Conservation (phyloP, 73 alveolate genomes). For the Stentor coeruleus region DNA sequence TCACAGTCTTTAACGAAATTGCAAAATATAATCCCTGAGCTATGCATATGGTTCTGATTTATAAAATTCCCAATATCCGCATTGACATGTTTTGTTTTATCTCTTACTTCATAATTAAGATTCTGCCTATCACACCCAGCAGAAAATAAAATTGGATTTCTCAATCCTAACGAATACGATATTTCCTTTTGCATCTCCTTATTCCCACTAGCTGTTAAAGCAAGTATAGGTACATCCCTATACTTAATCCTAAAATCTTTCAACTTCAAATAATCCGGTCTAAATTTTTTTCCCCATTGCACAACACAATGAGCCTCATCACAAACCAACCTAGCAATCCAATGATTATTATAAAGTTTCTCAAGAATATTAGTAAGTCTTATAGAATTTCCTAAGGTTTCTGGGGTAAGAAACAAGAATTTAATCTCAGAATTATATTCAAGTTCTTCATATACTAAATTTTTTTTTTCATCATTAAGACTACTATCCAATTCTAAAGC, state of each 20-base stretch:
- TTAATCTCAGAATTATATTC: background rate
- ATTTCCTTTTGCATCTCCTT: constrained; percentile 89
- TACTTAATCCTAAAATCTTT: constrained; percentile 63
- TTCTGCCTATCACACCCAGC: constrained; percentile 87
- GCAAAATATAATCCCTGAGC: constrained; percentile 95
- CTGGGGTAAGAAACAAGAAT: constrained; percentile 63
- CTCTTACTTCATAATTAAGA: constrained; percentile 81
- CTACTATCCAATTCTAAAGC: background rate
- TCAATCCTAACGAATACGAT: constrained; percentile 69
- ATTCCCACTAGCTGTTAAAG: constrained; percentile 98
- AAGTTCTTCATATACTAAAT: background rate
- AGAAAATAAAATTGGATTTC: constrained; percentile 75
- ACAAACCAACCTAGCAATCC: constrained; percentile 84
- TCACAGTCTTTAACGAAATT: constrained; percentile 86
- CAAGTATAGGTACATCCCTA: constrained; percentile 93
- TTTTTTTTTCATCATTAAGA: background rate
- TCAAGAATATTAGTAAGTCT: constrained; percentile 33
- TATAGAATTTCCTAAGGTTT: constrained; percentile 40
- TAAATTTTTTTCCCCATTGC: constrained; percentile 99
- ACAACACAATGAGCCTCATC: constrained; percentile 99
- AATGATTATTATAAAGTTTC: constrained; percentile 34
- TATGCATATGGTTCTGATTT: constrained; percentile 31
- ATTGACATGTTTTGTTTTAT: constrained; percentile 56
- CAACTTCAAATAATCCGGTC: constrained; percentile 92
- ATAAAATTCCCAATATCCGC: constrained; percentile 65